phyloP scores from a whole-genome alignment of 768 basidiomycete species.

The Boletus vinaceobasis region DNA sequence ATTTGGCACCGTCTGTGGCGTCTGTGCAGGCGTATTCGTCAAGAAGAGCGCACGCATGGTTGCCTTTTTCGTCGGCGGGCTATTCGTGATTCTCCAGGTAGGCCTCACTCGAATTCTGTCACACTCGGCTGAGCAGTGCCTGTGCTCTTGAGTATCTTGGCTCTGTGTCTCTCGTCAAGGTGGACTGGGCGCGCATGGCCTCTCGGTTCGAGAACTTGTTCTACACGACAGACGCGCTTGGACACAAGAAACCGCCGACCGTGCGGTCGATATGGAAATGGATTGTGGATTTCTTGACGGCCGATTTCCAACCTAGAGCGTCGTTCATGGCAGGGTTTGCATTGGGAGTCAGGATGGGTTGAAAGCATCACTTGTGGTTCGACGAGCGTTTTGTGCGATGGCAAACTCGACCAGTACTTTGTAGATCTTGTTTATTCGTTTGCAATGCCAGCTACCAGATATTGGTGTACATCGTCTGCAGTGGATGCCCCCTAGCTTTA shows the following conservation, averaged over 20 bases:
- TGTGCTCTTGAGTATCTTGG: constrained; percentile 65
- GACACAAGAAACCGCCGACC: constrained; percentile 57
- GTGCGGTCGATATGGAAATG: constrained; percentile 62
- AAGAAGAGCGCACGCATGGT: constrained; percentile 88
- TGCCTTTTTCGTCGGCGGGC: constrained; percentile 85
- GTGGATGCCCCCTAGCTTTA: too few species aligned
- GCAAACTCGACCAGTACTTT: background rate
- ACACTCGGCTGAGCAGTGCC: background rate
- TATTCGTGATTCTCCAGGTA: constrained; percentile 90
- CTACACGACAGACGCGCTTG: constrained; percentile 59
- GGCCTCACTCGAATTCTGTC: constrained; percentile 13
- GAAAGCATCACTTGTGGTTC: constrained; percentile 11
- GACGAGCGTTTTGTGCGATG: background rate
- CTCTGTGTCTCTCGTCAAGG: constrained; percentile 64
- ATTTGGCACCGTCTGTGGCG: constrained; percentile 84
- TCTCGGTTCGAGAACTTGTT: constrained; percentile 70
- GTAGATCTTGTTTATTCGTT: background rate
- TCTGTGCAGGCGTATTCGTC: constrained; percentile 90
- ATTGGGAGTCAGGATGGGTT: constrained; percentile 81
- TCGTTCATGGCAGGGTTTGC: constrained; percentile 82
- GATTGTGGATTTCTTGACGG: constrained; percentile 78
- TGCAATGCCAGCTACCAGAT: background rate
- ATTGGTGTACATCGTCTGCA: background rate
- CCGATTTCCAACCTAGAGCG: constrained; percentile 89
- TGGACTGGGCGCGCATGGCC: constrained; percentile 74